A percentile compares a stretch with the other conserved stretches of the same genome.
Conservation (phyloP, 306 rosid genomes). For the Canavalia gladiata region DNA sequence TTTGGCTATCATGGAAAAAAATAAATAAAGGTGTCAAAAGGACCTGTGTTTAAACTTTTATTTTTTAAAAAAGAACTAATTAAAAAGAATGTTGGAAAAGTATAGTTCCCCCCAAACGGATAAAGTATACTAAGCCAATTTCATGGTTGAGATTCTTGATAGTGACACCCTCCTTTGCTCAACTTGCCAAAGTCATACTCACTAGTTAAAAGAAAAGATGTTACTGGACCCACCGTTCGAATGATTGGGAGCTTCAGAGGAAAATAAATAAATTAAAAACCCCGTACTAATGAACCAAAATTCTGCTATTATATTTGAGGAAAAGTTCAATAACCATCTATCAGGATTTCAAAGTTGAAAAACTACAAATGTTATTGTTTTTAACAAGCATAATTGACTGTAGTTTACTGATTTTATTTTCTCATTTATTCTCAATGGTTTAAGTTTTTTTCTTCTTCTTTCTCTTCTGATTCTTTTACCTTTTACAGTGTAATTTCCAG, state of each 20-base stretch:
- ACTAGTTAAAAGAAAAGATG: constrained; percentile 49
- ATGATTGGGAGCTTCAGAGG: constrained; percentile 42
- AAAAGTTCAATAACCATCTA: neutral
- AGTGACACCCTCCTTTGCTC: constrained; percentile 52
- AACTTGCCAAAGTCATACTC: constrained; percentile 60
- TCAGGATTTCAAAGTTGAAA: constrained; percentile 15
- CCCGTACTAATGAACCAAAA: constrained; percentile 17
- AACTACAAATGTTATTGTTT: no score
- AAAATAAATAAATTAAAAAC: neutral
- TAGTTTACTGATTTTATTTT: neutral
- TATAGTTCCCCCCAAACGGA: constrained; percentile 46
- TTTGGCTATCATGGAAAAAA: constrained; percentile 14
- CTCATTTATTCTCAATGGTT: neutral
- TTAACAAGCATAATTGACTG: neutral
- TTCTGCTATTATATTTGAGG: constrained; percentile 6
- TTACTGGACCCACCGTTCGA: constrained; percentile 56
- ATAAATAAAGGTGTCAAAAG: constrained; percentile 40
- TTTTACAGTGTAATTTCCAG: constrained; percentile 21
- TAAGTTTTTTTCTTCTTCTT: constrained; percentile 8
- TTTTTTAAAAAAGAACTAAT: neutral
- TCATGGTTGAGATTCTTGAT: constrained; percentile 59
- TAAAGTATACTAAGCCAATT: constrained; percentile 43
- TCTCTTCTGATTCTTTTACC: neutral
- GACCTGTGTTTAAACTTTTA: neutral
- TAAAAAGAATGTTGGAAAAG: constrained; percentile 52